Base-by-base conservation (phyloP, 306 rosid genomes). In the Arachis hypogaea region DNA sequence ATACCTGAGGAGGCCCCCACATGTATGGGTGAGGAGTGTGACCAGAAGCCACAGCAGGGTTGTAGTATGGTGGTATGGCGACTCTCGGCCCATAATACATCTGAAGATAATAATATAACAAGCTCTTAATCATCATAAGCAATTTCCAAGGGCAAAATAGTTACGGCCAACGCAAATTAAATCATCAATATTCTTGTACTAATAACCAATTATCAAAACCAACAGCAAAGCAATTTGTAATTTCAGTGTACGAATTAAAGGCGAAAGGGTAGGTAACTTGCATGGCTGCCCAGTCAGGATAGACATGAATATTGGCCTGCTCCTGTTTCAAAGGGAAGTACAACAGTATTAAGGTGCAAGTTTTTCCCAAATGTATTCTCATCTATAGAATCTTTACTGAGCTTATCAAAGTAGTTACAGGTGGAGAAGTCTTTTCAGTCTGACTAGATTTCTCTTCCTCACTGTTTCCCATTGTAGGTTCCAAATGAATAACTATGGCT, bases 1-100 rank as follows among this genome's bases (percentile, higher is more conserved):
- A 41, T 81, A 89, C 98, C 96, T 93, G 98, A 22, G 98, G 96
- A 63, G 97, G 94, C 14, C 90, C 92, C 98, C 97, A 91, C 88
- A 93, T 88, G 69, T 91, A 93, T 28, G 98, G 96, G 49, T 91
- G 98, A 73, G 94, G 92, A 68, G 93, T 69, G 55, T 89, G 98
- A 57, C 94, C 94, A 59, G 94, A 81, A 80, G 90, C 81, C 44
- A 82, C 83, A 40, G 94, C 85, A 29, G 98, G 72, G 85, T 86
- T 91, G 86, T 88, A 93, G 78, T 84, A 93, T 65, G 94, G 94
- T 14, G 96, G 96, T 16, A 93, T 79, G 73, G 92, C n/a, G 42
- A 93, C 92, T 85, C 96, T 85, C 46, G 91, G 89, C 64, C 98
- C 96, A 81, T 93, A 93, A 84, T 89, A 93, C 76, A 97, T 96